Evolutionary conservation across 192 early-diverging fungal genomes (phyloP), one percentile per base, ranked within the genome.

Genomic region (Coemansia aciculifera): DNA sequence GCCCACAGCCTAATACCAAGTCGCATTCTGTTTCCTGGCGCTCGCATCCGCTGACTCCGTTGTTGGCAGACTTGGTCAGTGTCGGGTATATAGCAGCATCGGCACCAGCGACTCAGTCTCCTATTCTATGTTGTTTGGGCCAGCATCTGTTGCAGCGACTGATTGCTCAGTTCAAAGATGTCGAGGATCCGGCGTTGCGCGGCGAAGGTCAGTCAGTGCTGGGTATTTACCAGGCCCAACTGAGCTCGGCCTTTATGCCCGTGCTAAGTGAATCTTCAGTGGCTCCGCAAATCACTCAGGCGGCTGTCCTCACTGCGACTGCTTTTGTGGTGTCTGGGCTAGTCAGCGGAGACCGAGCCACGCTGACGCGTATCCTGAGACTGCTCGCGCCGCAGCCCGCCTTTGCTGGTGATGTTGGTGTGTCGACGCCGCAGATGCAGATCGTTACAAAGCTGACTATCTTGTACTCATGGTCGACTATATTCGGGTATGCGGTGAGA

Each of bases 191-290:
- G 3, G 95, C 95, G 48, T 88, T 91, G 61, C 90, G 89, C 15
- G 95, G 89, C 42, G 70, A 73, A 5, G 56, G 63, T 0, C 88
- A 91, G 51, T 84, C 90, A 0, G 73, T 98, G 0, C 83, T 99
- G 57, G 91, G 90, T 63, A 94, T 98, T 62, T 98, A 97, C 76
- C 92, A 95, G 74, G 95, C 96, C 0, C 96, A 98, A 73, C 92
- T 99, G 51, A 90, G 86, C 31, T 90, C 97, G 2, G 94, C 96
- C 3, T 85, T 99, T 43, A 92, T 93, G 15, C 93, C 98, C 2
- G 90, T 90, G 1, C 49, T 86, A 0, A 29, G 37, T 8, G 37
- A 23, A 27, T 17, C 15, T 3, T 24, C 46, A 6, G 13, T 59
- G 7, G 68, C 68, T 9, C 52, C 66, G 3, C n/a, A 38, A 36